phyloP scores from a whole-genome alignment of 352 stramenopile genomes.

The Blastocystis sp. region DNA sequence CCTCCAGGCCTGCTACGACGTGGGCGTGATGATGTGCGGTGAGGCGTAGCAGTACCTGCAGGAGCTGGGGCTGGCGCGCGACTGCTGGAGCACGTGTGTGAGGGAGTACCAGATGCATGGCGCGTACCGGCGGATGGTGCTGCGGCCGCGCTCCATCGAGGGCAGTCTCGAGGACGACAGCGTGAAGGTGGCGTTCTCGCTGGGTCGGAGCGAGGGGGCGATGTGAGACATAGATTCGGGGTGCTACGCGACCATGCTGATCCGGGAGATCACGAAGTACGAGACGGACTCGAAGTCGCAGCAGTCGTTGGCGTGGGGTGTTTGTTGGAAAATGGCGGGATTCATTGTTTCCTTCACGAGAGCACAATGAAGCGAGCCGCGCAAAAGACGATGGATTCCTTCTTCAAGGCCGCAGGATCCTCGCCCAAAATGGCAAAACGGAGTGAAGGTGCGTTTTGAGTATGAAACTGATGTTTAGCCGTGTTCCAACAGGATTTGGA shows the following conservation, averaged over 20 bases:
- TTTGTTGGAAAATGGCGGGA: background rate
- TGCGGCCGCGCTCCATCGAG: conserved; percentile 7
- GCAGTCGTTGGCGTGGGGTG: conserved; percentile 8
- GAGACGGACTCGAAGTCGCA: conserved; percentile 61
- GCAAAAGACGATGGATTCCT: conserved; percentile 59
- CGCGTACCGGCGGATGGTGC: conserved; percentile 29
- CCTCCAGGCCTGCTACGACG: conserved; percentile 25
- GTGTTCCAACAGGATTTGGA: conserved; percentile 40
- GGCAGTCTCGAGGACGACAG: conserved; percentile 34
- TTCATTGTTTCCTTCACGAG: background rate
- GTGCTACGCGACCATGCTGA: conserved; percentile 68
- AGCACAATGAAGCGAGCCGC: conserved; percentile 39
- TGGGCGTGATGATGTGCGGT: no score
- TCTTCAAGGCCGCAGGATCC: conserved; percentile 32
- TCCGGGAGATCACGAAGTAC: conserved; percentile 65
- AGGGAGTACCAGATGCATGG: conserved; percentile 64
- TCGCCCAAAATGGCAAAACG: background rate
- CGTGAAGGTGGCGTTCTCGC: conserved; percentile 35
- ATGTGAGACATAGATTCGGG: conserved; percentile 47
- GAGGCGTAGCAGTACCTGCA: background rate
- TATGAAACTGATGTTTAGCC: background rate
- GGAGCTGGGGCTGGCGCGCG: background rate
- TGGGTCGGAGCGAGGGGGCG: conserved; percentile 1
- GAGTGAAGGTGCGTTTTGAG: background rate
- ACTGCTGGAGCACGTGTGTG: conserved; percentile 37